These are phyloP conservation scores for Amoebophrya sp. DNA, from an alignment of 169 alveolate species.

Conservation along the genomic window DNA sequence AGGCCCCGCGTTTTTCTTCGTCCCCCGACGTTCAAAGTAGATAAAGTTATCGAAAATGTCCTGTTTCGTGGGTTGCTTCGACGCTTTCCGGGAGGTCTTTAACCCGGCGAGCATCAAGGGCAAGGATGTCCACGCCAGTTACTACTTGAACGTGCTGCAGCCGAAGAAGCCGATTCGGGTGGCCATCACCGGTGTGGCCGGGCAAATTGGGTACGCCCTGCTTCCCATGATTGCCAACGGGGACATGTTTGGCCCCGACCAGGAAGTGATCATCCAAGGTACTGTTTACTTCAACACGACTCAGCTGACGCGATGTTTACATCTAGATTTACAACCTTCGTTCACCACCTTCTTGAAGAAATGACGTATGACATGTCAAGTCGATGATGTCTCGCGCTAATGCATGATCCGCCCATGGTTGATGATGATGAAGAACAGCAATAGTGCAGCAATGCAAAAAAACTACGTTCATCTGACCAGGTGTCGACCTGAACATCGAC, in stretches of 20 bases:
- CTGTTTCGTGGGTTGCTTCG: constrained; percentile 16
- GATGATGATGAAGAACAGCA: too few relatives aligned
- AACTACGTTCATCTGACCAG: not conserved
- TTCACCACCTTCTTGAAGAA: not conserved
- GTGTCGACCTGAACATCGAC: constrained; percentile 17
- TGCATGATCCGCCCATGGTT: too few relatives aligned
- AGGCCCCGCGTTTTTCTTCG: too few relatives aligned
- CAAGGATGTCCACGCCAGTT: not conserved
- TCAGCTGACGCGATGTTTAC: not conserved
- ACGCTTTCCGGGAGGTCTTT: constrained; percentile 8
- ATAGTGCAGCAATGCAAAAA: too few relatives aligned
- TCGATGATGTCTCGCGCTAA: not conserved
- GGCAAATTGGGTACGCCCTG: constrained; percentile 3
- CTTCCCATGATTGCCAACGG: constrained; percentile 6
- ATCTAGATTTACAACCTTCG: not conserved
- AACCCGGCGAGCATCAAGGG: constrained; percentile 20
- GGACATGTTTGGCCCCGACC: constrained; percentile 3
- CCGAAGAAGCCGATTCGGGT: not conserved
- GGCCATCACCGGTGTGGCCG: not conserved
- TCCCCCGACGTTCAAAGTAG: too few relatives aligned
- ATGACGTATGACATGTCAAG: too few relatives aligned
- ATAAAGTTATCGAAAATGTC: not conserved
- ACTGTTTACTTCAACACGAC: not conserved
- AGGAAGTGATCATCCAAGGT: constrained; percentile 14
- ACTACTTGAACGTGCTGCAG: not conserved